phyloP scores from a whole-genome alignment of 306 rosid genomes.

The Medicago lupulina region DNA sequence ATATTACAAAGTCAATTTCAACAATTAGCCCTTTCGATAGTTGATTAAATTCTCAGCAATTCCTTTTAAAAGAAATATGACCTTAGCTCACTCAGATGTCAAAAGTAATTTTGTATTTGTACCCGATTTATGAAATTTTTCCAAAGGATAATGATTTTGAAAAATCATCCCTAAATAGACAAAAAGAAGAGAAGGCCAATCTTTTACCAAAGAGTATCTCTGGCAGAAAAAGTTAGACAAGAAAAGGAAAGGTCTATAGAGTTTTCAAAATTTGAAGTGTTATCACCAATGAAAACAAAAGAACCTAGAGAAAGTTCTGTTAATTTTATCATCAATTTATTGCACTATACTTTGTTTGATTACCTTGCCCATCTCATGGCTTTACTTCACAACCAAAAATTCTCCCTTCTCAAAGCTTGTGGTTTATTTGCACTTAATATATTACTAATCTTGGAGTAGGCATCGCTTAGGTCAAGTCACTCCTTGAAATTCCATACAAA shows the following conservation, averaged over 20 bases:
- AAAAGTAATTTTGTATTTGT: conserved; percentile 48
- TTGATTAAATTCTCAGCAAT: conserved; percentile 39
- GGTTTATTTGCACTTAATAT: conserved; percentile 44
- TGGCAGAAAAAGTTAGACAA: conserved; percentile 53
- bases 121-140: conserved; percentile 62
- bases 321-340: conserved; percentile 51
- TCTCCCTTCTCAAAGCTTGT: conserved; percentile 43
- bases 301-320: conserved; percentile 41
- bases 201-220: conserved; percentile 46
- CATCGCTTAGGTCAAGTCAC: conserved; percentile 34
- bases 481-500: conserved; percentile 48
- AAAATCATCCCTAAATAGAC: conserved; percentile 51
- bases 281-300: conserved; percentile 39
- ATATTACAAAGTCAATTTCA: no score
- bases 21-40: no score
- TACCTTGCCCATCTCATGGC: conserved; percentile 52
- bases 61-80: conserved; percentile 44
- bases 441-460: conserved; percentile 26
- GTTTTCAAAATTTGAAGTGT: conserved; percentile 46
- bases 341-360: conserved; percentile 54
- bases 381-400: conserved; percentile 47
- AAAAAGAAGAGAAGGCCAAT: conserved; percentile 52
- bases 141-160: conserved; percentile 57
- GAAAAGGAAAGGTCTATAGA: conserved; percentile 50
- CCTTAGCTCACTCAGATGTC: conserved; percentile 44